These are phyloP conservation scores for Populus hybrid DNA, from an alignment of 441 rosid genomes.

Conservation along the genomic window DNA sequence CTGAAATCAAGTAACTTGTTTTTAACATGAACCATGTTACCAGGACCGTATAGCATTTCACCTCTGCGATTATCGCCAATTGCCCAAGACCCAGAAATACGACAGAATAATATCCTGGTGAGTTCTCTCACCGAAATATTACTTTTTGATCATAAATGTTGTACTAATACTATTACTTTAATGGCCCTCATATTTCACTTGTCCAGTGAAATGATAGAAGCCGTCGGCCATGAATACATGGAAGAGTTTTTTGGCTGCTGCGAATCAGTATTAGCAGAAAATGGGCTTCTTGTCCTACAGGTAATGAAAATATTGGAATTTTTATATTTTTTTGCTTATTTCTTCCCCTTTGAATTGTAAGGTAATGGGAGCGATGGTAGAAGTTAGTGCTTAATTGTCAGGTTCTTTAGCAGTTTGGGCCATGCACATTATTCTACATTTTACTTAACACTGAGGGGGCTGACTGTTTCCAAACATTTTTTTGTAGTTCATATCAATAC, in stretches of 20 bases:
- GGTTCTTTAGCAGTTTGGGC: too few relatives aligned
- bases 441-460: too few relatives aligned
- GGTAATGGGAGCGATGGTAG: not conserved
- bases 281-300: constrained; percentile 76
- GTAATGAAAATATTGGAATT: constrained; percentile 24
- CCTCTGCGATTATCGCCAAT: constrained; percentile 68
- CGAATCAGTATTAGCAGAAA: constrained; percentile 64
- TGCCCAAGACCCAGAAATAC: constrained; percentile 44
- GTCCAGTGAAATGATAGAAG: constrained; percentile 81
- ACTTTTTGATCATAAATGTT: not conserved
- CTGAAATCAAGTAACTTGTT: not conserved
- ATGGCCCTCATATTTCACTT: not conserved
- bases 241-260: constrained; percentile 70
- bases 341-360: too few relatives aligned
- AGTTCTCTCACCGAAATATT: not conserved
- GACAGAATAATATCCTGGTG: constrained; percentile 82
- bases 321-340: too few relatives aligned
- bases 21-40: too few relatives aligned
- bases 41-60: constrained; percentile 59
- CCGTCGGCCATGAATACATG: constrained; percentile 78
- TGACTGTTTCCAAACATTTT: not conserved
- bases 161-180: too few relatives aligned
- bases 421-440: too few relatives aligned
- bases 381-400: not conserved
- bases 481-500: constrained; percentile 67